A percentile compares a stretch with the other conserved stretches of the same genome.
These are phyloP conservation scores for Pleurotus ostreatus DNA, from an alignment of 768 basidiomycete species.

Conservation along the genomic window DNA sequence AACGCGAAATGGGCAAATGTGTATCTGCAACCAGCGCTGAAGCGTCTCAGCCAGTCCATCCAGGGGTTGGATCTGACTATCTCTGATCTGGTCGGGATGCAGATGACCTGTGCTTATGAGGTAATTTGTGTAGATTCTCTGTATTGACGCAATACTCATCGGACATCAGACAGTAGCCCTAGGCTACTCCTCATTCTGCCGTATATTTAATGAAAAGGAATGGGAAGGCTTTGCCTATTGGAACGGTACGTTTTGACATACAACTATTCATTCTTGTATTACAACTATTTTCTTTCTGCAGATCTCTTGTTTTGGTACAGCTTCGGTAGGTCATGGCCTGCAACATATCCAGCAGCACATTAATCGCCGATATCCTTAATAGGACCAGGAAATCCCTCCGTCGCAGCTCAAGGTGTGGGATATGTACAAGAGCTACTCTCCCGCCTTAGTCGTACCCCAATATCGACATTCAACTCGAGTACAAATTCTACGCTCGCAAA, in stretches of 20 bases:
- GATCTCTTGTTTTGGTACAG: constrained; percentile 62
- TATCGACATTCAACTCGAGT: constrained; percentile 50
- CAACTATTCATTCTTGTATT: neutral
- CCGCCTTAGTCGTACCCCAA: constrained; percentile 58
- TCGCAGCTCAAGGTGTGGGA: constrained; percentile 59
- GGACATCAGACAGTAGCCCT: constrained; percentile 63
- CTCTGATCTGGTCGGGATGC: constrained; percentile 55
- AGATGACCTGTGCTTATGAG: constrained; percentile 73
- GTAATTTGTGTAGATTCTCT: constrained; percentile 25
- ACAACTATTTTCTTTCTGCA: constrained; percentile 12
- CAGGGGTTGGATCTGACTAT: constrained; percentile 48
- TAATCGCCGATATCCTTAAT: too few relatives aligned
- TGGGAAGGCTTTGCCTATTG: constrained; percentile 78
- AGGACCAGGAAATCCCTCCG: constrained; percentile 63
- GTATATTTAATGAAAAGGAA: constrained; percentile 74
- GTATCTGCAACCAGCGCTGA: constrained; percentile 56
- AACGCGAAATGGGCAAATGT: constrained; percentile 52
- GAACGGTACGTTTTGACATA: constrained; percentile 18
- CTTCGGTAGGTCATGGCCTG: constrained; percentile 24
- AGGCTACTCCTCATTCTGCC: constrained; percentile 75
- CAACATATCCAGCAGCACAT: neutral
- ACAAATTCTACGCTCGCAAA: constrained; percentile 68
- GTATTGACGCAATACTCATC: neutral
- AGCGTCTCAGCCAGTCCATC: constrained; percentile 46
- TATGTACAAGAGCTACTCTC: constrained; percentile 71